Evolutionary conservation across 176 grass and related monocot genomes (phyloP), one percentile per base, ranked within the genome.

Genomic region (Bolboschoenus planiculmis): DNA sequence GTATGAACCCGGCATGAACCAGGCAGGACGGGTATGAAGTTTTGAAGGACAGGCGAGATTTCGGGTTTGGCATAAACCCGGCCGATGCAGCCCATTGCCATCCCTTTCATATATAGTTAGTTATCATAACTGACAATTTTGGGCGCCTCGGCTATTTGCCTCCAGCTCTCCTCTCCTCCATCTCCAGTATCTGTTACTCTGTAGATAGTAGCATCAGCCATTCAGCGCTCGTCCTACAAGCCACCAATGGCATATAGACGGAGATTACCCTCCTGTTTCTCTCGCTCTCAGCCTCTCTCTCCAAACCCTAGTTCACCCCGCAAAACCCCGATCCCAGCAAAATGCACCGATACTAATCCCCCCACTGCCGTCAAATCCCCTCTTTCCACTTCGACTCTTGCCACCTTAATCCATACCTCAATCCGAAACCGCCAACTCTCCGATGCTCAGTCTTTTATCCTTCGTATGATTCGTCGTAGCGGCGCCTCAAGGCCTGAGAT

Each of bases 391-490:
- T 56, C 71, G 0, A 40, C 36, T 74, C 88, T 97, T 18, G 90
- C 90, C 1, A 57, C 87, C 10, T 88, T 91, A 36, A 88, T 93
- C 57, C 83, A 91, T 55, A 57, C 40, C 7, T 85, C 85, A 14
- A 86, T 91, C 35, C 88, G 46, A 43, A 78, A 37, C 60, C 85
- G 83, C 35, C 88, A 89, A 55, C 54, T 83, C 51, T 91, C 92
- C 31, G 87, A 93, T 71, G 93, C 90, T 58, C 95, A 95, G 86
- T 88, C 85, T 6, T 83, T 91, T n/a, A 84, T 98, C 84, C 95
- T 98, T 76, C 95, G 95, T 55, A 88, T 98, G 87, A 86, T 84
- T 57, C 95, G 90, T 16, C 95, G 92, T 42, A 83, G 90, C 16
- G 85, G 95, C 6, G 84, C 83, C 21, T 92, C 90, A 39, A 84